phyloP scores from a whole-genome alignment of 495 filamentous ascomycete species.

The Hypoxylon trugodes region DNA sequence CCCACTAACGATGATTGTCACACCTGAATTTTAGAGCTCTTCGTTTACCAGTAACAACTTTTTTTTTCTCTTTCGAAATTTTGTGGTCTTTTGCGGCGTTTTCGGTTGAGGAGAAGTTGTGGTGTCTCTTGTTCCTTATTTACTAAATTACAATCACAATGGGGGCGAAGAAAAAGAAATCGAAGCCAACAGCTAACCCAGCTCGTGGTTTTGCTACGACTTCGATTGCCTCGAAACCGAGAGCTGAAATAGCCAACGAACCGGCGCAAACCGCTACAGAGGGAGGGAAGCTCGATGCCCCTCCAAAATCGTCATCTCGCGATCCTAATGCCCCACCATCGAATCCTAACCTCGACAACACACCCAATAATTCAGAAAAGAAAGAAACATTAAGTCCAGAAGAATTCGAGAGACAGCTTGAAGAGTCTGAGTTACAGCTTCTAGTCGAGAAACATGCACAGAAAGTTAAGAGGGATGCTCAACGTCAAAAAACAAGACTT shows the following conservation, averaged over 20 bases:
- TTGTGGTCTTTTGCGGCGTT: constrained; percentile 6
- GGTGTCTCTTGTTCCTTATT: constrained; percentile 5
- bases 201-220: constrained; percentile 92
- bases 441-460: constrained; percentile 81
- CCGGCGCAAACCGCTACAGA: constrained; percentile 23
- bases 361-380: constrained; percentile 50
- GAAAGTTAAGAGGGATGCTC: constrained; percentile 72
- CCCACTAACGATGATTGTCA: constrained; percentile 5
- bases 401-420: constrained; percentile 83
- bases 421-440: constrained; percentile 81
- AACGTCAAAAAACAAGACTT: constrained; percentile 73
- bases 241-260: constrained; percentile 52
- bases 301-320: constrained; percentile 43
- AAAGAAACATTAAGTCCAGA: constrained; percentile 73
- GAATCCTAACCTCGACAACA: constrained; percentile 38
- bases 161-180: constrained; percentile 85
- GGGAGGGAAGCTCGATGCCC: constrained; percentile 35
- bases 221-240: constrained; percentile 81
- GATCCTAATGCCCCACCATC: constrained; percentile 47
- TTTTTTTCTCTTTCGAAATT: constrained; percentile 17
- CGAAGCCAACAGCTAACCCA: constrained; percentile 83
- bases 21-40: constrained; percentile 19
- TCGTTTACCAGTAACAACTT: constrained; percentile 24
- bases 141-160: constrained; percentile 51
- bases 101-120: neutral